These are phyloP conservation scores for Polygonum aviculare DNA, from an alignment of 148 eudicot genomes.

Conservation along the genomic window DNA sequence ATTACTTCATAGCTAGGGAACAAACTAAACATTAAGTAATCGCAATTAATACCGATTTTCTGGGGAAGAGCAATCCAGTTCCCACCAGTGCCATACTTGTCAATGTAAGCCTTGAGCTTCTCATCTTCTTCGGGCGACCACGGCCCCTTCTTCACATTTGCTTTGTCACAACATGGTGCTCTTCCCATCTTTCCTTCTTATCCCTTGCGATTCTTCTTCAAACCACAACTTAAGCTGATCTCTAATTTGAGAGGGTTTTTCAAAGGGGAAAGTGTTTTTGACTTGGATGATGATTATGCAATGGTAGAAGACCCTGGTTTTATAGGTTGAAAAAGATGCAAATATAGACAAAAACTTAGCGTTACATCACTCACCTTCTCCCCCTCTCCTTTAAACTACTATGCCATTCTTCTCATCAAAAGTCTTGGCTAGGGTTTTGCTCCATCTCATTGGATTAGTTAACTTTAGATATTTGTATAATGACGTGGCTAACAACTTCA, in stretches of 20 bases:
- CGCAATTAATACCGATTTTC: slow-evolving; percentile 8
- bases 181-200: slow-evolving; percentile 1
- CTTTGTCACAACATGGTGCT: slow-evolving; percentile 15
- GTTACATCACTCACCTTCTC: neutral
- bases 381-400: neutral
- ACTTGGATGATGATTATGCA: neutral
- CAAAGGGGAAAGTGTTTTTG: slow-evolving; percentile 5
- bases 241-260: neutral
- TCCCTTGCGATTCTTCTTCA: neutral
- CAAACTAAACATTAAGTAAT: neutral
- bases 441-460: slow-evolving; percentile 1
- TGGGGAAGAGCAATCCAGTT: slow-evolving; percentile 16
- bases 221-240: neutral
- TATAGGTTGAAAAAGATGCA: neutral
- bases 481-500: slow-evolving; percentile 5
- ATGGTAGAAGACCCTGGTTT: slow-evolving; percentile 1
- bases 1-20: neutral
- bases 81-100: slow-evolving; percentile 1
- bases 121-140: slow-evolving; percentile 9
- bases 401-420: neutral
- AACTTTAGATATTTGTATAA: neutral
- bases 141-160: slow-evolving; percentile 11
- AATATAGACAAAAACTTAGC: neutral
- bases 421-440: neutral
- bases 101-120: slow-evolving; percentile 7